Evolutionary conservation across 495 filamentous ascomycete species (phyloP).

Genomic region (Penicillium simplicissimum): DNA sequence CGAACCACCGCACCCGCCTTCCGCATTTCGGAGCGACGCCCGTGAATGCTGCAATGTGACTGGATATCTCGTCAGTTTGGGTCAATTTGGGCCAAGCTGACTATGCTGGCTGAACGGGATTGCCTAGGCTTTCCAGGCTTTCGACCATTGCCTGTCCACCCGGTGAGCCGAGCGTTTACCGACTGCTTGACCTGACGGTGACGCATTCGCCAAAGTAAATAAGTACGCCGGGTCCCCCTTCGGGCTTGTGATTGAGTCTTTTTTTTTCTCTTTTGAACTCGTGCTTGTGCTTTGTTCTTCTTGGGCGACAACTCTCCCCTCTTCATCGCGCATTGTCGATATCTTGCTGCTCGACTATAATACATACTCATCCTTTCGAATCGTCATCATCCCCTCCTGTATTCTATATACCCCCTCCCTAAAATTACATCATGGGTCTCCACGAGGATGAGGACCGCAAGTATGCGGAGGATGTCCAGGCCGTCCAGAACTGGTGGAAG

Average conservation of each 20-base stretch:
- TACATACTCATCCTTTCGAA: constrained; percentile 13
- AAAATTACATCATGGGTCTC: constrained; percentile 44
- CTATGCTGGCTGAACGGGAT: background rate
- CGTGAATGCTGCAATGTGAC: constrained; percentile 24
- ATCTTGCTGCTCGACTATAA: constrained; percentile 4
- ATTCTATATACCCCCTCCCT: constrained; percentile 8
- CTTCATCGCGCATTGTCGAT: constrained; percentile 4
- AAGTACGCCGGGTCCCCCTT: constrained; percentile 34
- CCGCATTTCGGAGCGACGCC: constrained; percentile 33
- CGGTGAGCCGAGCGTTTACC: constrained; percentile 52
- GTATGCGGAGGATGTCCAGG: constrained; percentile 77
- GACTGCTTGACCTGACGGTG: constrained; percentile 32
- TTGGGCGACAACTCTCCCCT: constrained; percentile 3
- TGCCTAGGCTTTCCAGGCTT: constrained; percentile 25
- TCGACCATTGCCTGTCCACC: constrained; percentile 28
- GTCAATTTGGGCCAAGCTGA: constrained; percentile 6
- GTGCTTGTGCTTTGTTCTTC: constrained; percentile 2
- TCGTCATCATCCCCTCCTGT: background rate
- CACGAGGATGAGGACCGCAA: constrained; percentile 75
- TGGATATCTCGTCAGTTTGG: constrained; percentile 11
- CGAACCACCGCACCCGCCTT: constrained; percentile 39
- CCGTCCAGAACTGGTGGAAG: constrained; percentile 91
- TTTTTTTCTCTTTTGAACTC: constrained; percentile 19
- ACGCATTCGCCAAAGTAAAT: constrained; percentile 38
- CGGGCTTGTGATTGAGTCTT: constrained; percentile 41